Percentiles rank a stretch among this genome's conserved stretches.
Evolutionary conservation across 257 asterid species (phyloP).

Genomic region (Phtheirospermum japonicum): DNA sequence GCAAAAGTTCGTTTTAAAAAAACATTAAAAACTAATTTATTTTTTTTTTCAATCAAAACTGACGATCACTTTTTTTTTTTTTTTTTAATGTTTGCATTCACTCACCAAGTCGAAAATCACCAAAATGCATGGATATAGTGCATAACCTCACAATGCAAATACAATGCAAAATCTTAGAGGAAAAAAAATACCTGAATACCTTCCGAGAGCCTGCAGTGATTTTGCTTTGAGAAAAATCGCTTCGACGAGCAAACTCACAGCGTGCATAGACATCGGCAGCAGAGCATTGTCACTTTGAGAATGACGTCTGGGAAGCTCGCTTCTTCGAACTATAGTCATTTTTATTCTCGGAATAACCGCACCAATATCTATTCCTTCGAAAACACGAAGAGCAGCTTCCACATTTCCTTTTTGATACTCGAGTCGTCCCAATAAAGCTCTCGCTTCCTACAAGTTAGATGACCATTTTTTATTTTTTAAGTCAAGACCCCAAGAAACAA

Average conservation of each 20-base stretch:
- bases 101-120: no score
- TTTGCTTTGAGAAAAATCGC: constrained; percentile 87
- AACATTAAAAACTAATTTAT: no score
- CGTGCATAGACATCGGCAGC: constrained; percentile 80
- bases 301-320: constrained; percentile 61
- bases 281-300: constrained; percentile 63
- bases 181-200: constrained; percentile 64
- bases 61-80: no score
- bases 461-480: constrained; percentile 14
- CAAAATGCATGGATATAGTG: no score
- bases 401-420: constrained; percentile 91
- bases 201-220: constrained; percentile 75
- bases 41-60: no score
- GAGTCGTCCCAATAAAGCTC: constrained; percentile 91
- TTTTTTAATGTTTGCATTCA: no score
- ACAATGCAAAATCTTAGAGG: neutral
- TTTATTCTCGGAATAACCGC: constrained; percentile 74
- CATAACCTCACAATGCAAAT: no score
- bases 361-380: constrained; percentile 81
- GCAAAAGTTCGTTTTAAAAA: no score
- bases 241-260: constrained; percentile 83
- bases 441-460: constrained; percentile 63
- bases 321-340: constrained; percentile 51
- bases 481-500: neutral
- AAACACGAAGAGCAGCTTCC: constrained; percentile 87